Conservation (phyloP, 2,329 filamentous ascomycete genomes). For the Fusarium pseudoanthophilum region DNA sequence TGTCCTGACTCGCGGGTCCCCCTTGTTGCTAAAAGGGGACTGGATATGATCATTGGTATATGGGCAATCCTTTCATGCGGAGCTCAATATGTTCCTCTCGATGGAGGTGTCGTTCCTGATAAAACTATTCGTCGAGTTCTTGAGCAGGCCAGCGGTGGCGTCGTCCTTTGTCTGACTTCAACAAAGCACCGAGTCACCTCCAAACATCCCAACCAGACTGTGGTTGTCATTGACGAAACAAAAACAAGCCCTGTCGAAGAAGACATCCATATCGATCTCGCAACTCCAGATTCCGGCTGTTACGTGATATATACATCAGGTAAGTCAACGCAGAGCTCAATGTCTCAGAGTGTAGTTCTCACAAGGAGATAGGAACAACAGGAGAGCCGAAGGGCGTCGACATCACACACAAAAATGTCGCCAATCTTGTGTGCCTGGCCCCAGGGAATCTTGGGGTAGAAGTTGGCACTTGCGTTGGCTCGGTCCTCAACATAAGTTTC, state of each 20-base stretch:
- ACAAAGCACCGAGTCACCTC: slow-evolving; percentile 49
- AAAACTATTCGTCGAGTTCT: slow-evolving; percentile 61
- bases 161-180: slow-evolving; percentile 60
- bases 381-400: slow-evolving; percentile 69
- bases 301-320: slow-evolving; percentile 67
- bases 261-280: slow-evolving; percentile 46
- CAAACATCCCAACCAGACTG: slow-evolving; percentile 39
- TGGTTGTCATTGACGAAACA: slow-evolving; percentile 47
- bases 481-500: slow-evolving; percentile 68
- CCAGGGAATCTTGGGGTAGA: slow-evolving; percentile 63
- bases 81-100: slow-evolving; percentile 69
- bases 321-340: slow-evolving; percentile 29
- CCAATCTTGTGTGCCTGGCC: slow-evolving; percentile 62
- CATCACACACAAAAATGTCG: slow-evolving; percentile 64
- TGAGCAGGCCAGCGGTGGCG: slow-evolving; percentile 55
- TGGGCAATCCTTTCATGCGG: slow-evolving; percentile 66
- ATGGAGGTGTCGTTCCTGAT: slow-evolving; percentile 64
- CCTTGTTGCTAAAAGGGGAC: slow-evolving; percentile 64
- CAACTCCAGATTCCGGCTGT: slow-evolving; percentile 52
- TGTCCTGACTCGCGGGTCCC: slow-evolving; percentile 59
- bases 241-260: not conserved
- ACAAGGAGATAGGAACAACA: slow-evolving; percentile 56
- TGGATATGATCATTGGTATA: slow-evolving; percentile 68
- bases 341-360: not conserved
- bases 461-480: slow-evolving; percentile 62